Evolutionary conservation across 1,139 yeast genomes (phyloP).

Genomic region (Saccharomyces hybrid): DNA sequence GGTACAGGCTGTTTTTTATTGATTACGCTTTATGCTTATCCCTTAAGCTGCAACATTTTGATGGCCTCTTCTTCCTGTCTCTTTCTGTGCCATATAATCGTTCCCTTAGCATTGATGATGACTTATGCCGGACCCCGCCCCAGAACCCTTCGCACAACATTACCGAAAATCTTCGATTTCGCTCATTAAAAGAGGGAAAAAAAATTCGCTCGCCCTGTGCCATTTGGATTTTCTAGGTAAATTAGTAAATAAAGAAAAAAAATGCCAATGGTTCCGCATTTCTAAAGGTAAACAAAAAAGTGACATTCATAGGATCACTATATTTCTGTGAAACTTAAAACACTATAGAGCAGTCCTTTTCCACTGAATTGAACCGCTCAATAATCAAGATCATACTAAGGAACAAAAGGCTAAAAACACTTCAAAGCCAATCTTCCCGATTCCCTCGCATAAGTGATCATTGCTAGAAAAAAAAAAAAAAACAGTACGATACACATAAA

Average conservation of each 20-base stretch:
- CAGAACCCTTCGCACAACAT: not conserved
- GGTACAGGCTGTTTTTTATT: not conserved
- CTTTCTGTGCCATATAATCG: not conserved
- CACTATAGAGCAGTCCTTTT: not conserved
- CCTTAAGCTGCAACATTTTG: not conserved
- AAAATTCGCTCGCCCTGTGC: conserved; percentile 1
- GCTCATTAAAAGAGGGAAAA: not conserved
- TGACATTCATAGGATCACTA: not conserved
- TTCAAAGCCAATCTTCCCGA: not conserved
- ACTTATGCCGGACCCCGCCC: not conserved
- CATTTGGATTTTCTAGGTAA: not conserved
- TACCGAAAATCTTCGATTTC: not conserved
- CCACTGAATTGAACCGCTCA: not conserved
- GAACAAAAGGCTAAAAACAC: not conserved
- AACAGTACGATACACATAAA: not conserved
- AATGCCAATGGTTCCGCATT: not conserved
- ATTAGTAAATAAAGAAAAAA: not conserved
- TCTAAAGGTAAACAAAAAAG: not conserved
- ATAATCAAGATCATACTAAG: not conserved
- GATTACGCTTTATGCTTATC: not conserved
- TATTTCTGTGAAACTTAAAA: not conserved
- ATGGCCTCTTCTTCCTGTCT: not conserved
- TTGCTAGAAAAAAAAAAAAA: not conserved
- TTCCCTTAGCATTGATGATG: not conserved
- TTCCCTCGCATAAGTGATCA: not conserved